Evolutionary conservation across 176 grass and related monocot genomes (phyloP), one percentile per base, ranked within the genome.

Genomic region (Juncus inflexus): DNA sequence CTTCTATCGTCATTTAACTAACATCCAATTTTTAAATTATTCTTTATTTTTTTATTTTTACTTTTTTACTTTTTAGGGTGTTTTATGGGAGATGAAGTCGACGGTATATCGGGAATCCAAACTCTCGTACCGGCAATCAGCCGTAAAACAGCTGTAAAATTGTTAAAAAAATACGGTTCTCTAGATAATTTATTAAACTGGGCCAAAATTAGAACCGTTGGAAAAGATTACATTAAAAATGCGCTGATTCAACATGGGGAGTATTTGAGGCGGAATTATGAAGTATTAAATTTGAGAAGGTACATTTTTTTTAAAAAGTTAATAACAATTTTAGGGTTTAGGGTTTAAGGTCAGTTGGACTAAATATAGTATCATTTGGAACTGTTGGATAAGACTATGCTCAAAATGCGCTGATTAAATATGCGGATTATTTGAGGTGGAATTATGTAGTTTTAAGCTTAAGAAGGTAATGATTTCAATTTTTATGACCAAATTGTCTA

Each of bases 41-140:
- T n/a, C n/a, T n/a, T n/a, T n/a, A n/a, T n/a, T n/a, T n/a, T n/a
- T n/a, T n/a, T n/a, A n/a, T n/a, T n/a, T n/a, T n/a, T n/a, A n/a
- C n/a, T n/a, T n/a, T n/a, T n/a, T 59, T 60, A 0, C 8, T 54
- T 40, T 77, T 63, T 68, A 99, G 88, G 94, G 37, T 97, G 92
- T 75, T 97, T 92, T 61, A 79, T 89, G 53, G 94, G 94, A 19
- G 88, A 99, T 73, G 94, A 86, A 74, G 88, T 75, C 10, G 94
- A 99, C 73, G 94, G 88, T 72, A 77, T 99, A 71, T 87, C 94
- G 5, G 88, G 94, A 81, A 92, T 99, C 58, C 94, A 92, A 55
- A 83, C 89, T 37, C 66, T 92, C 42, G 88, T 74, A 72, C 94
- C 87, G 2, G 77, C 80, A 69, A 89, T 99, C 62, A 88, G 88